A percentile compares a stretch with the other conserved stretches of the same genome.
phyloP scores from a whole-genome alignment of 441 rosid genomes.

The Gossypium trilobum region DNA sequence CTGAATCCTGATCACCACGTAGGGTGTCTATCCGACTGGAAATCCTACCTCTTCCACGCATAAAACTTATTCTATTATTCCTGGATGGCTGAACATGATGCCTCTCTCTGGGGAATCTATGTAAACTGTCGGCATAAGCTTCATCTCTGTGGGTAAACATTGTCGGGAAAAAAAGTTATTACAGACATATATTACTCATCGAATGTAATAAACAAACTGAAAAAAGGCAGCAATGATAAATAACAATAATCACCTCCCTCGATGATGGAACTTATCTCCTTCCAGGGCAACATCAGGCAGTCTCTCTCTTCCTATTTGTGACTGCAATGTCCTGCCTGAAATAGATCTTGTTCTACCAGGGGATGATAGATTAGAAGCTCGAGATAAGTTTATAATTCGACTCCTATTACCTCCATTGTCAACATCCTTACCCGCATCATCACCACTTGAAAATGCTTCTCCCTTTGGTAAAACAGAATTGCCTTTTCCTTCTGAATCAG shows the following conservation, averaged over 20 bases:
- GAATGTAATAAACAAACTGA: not conserved
- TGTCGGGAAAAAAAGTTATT: slow-evolving; percentile 9
- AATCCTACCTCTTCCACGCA: slow-evolving; percentile 58
- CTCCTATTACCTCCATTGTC: slow-evolving; percentile 41
- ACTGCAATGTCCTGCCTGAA: slow-evolving; percentile 36
- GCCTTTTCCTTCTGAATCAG: slow-evolving; percentile 28
- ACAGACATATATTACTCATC: slow-evolving; percentile 1
- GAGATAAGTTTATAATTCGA: slow-evolving; percentile 52
- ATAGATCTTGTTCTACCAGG: slow-evolving; percentile 37
- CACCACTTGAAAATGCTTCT: slow-evolving; percentile 31
- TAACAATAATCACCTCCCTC: slow-evolving; percentile 71
- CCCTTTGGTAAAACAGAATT: slow-evolving; percentile 29
- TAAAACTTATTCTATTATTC: slow-evolving; percentile 49
- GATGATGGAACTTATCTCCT: slow-evolving; percentile 36
- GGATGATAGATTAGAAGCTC: slow-evolving; percentile 36
- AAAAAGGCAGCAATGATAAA: not conserved
- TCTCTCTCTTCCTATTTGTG: slow-evolving; percentile 46
- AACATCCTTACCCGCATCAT: slow-evolving; percentile 36
- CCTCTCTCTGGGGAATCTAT: slow-evolving; percentile 52
- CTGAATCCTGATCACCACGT: slow-evolving; percentile 42
- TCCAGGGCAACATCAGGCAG: slow-evolving; percentile 48
- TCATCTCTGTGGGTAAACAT: slow-evolving; percentile 42
- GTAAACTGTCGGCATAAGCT: slow-evolving; percentile 31
- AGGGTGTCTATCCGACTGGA: slow-evolving; percentile 36
- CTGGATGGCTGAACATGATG: slow-evolving; percentile 44